Conservation (phyloP, 192 early-diverging fungal genomes). For the Gryganskiella cystojenkinii region DNA sequence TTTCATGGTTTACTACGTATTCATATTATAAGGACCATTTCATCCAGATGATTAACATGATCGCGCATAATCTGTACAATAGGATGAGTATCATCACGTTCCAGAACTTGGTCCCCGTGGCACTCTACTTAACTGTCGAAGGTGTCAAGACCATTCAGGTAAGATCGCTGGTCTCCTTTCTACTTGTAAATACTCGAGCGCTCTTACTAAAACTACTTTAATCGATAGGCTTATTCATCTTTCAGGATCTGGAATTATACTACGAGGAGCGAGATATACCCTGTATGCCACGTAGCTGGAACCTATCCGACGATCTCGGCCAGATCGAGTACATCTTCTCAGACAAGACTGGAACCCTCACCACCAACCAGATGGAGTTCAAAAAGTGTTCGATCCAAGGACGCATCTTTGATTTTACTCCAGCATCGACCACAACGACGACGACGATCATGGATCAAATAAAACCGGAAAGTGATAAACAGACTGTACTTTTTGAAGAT, state of each 20-base stretch:
- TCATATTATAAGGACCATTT: no score
- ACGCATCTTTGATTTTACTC: slow-evolving; percentile 55
- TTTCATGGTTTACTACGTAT: no score
- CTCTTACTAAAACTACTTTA: not conserved
- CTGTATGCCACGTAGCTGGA: slow-evolving; percentile 77
- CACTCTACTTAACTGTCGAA: slow-evolving; percentile 70
- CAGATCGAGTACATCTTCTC: slow-evolving; percentile 88
- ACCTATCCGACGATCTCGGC: slow-evolving; percentile 76
- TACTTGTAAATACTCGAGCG: no score
- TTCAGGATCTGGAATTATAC: slow-evolving; percentile 73
- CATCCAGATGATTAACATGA: no score
- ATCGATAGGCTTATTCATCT: slow-evolving; percentile 73
- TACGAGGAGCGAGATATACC: slow-evolving; percentile 64
- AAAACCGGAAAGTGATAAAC: no score
- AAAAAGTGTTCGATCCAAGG: slow-evolving; percentile 74
- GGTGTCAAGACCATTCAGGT: slow-evolving; percentile 73
- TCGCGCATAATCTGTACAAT: no score
- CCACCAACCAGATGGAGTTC: slow-evolving; percentile 86
- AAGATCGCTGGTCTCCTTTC: not conserved
- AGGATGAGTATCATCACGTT: slow-evolving; percentile 62
- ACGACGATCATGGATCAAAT: no score
- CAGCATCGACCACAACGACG: not conserved
- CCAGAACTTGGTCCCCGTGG: slow-evolving; percentile 78
- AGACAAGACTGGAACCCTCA: slow-evolving; percentile 87
- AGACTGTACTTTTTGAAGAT: no score